Evolutionary conservation across 116 monocot species (phyloP), one percentile per base, ranked within the genome.

Genomic region (Papilionanthe hybrid): DNA sequence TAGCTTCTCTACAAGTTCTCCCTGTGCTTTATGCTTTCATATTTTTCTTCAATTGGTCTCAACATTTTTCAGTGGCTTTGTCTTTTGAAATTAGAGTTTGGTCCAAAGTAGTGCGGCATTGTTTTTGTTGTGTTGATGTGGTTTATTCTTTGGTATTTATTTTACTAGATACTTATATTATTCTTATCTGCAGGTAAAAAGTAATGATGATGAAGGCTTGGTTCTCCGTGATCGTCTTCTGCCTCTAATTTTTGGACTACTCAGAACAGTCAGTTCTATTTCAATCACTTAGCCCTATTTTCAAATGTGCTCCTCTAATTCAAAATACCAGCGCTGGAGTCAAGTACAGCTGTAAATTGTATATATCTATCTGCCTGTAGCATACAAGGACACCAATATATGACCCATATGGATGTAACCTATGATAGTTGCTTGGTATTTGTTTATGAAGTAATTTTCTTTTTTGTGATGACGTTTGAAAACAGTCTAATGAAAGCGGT

Each of bases 161-260:
- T 78, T 42, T 23, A 45, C 22, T 25, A 37, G 37, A 37, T 9
- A 49, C 42, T 49, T 27, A 27, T 75, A 23, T 13, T 17, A 49
- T 72, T 29, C 72, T 74, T 81, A 15, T 81, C 22, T 85, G 73
- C 83, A 98, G 98, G 91, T 84, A 55, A 86, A 80, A 47, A 50
- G 88, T 78, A 88, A 89, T 83, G 94, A 90, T 72, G 91, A 91
- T 57, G 94, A 98, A 77, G 85, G 86, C 81, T 82, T 86, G 41
- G 78, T 79, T 75, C 83, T 98, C 55, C 83, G 80, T 82, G 98
- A 92, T 75, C 91, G 79, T 29, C 94, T 98, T 81, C 98, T 98
- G 60, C 98, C 98, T 76, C 86, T 98, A 27, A 92, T 98, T 71
- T 85, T 90, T 94, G 84, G 98, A 73, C 82, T 94, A 48, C 88